phyloP scores from a whole-genome alignment of 805 yeast genomes.

The Komagataella ulmi region DNA sequence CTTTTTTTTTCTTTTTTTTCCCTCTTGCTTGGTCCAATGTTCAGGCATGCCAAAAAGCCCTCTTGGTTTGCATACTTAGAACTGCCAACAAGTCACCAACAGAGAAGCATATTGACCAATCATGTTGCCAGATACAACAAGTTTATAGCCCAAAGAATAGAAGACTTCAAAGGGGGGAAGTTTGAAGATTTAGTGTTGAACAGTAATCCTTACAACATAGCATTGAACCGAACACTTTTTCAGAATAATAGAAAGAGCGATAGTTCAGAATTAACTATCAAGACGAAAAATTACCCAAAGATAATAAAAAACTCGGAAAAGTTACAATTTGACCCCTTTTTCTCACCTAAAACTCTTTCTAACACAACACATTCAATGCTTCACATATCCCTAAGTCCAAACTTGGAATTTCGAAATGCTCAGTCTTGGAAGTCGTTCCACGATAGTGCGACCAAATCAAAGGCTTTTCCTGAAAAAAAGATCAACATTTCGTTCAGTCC shows the following conservation, averaged over 20 bases:
- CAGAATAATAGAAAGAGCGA: neutral
- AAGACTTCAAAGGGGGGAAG: neutral
- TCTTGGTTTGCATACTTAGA: neutral
- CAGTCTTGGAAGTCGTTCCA: neutral
- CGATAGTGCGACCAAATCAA: neutral
- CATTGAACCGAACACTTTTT: neutral
- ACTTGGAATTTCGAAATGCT: neutral
- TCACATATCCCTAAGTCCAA: neutral
- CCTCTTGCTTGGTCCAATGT: neutral
- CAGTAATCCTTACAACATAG: neutral
- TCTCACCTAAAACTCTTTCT: neutral
- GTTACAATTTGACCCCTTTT: neutral
- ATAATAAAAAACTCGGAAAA: neutral
- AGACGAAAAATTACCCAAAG: neutral
- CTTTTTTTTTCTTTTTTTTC: no score
- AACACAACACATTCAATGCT: neutral
- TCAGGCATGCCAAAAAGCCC: neutral
- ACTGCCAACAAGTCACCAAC: neutral
- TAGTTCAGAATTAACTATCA: neutral
- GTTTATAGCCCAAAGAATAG: neutral
- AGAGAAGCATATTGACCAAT: neutral
- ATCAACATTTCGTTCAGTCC: neutral
- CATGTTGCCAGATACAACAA: neutral
- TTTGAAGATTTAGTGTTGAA: neutral
- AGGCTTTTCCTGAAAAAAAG: neutral